Percentiles rank a stretch among this genome's conserved stretches.
These are phyloP conservation scores for Pseudogymnoascus sp. DNA, from an alignment of 2,329 filamentous ascomycete genomes.

Conservation along the genomic window DNA sequence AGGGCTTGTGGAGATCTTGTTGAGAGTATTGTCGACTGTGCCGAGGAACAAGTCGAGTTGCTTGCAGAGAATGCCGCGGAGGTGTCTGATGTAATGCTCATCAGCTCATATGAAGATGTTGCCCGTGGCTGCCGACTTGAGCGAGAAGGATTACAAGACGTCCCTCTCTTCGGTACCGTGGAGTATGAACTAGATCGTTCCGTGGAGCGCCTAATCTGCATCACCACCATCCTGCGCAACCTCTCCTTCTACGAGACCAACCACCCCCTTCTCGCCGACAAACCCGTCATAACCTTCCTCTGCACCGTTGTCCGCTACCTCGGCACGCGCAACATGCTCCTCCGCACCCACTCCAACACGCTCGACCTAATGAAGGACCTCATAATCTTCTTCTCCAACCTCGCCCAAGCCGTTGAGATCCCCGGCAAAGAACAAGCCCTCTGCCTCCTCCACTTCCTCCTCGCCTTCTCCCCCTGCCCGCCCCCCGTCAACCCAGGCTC, in stretches of 20 bases:
- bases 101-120: constrained; percentile 82
- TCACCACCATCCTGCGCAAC: constrained; percentile 88
- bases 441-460: constrained; percentile 76
- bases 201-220: constrained; percentile 78
- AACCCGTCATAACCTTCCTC: constrained; percentile 72
- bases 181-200: constrained; percentile 79
- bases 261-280: constrained; percentile 63
- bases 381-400: constrained; percentile 81
- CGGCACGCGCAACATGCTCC: constrained; percentile 78
- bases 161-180: constrained; percentile 62
- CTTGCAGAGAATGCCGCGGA: constrained; percentile 79
- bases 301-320: constrained; percentile 77
- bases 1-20: constrained; percentile 77
- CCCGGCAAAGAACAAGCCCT: constrained; percentile 80
- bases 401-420: constrained; percentile 70
- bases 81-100: constrained; percentile 75
- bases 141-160: constrained; percentile 60
- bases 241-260: constrained; percentile 80
- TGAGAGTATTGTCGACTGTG: constrained; percentile 81
- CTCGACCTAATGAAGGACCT: constrained; percentile 97
- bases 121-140: constrained; percentile 70
- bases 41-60: constrained; percentile 76
- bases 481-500: constrained; percentile 47
- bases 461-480: constrained; percentile 80
- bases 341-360: constrained; percentile 74